A percentile compares a stretch with the other conserved stretches of the same genome.
Evolutionary conservation across 225 moss, liverwort and hornwort genomes (phyloP).

Genomic region (Polytrichum formosum): DNA sequence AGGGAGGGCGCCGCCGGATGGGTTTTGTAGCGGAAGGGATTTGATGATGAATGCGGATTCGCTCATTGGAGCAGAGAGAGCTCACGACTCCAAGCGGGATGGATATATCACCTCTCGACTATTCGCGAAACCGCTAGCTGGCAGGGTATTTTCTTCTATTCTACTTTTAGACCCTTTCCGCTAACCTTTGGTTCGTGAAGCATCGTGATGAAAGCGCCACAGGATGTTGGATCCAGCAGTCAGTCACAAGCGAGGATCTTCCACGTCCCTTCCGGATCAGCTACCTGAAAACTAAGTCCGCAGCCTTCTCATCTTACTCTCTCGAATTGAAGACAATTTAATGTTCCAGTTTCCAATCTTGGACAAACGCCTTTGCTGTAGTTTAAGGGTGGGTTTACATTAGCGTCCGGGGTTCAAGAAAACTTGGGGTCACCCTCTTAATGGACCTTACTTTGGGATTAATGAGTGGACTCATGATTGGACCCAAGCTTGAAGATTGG

Average conservation of each 20-base stretch:
- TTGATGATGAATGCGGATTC: slow-evolving; percentile 22
- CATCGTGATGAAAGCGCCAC: too few species aligned
- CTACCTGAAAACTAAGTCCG: too few species aligned
- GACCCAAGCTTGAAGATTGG: not conserved
- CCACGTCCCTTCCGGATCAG: too few species aligned
- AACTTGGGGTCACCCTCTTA: too few species aligned
- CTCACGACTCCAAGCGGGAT: slow-evolving; percentile 33
- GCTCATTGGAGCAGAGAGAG: slow-evolving; percentile 23
- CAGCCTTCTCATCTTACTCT: too few species aligned
- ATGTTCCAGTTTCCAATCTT: too few species aligned
- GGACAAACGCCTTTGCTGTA: not conserved
- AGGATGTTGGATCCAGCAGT: too few species aligned
- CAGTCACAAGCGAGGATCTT: too few species aligned
- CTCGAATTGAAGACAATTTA: too few species aligned
- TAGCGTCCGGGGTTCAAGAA: not conserved
- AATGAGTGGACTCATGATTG: not conserved
- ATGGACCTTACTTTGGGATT: too few species aligned
- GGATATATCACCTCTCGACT: slow-evolving; percentile 47
- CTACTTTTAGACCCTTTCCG: too few species aligned
- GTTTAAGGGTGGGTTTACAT: not conserved
- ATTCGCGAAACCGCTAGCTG: slow-evolving; percentile 41
- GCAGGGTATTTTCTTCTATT: slow-evolving; percentile 22
- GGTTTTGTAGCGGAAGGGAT: slow-evolving; percentile 24
- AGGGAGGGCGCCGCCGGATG: slow-evolving; percentile 7
- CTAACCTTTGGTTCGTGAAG: too few species aligned